Percentiles rank a stretch among this genome's conserved stretches.
Evolutionary conservation across 768 basidiomycete genomes (phyloP).

Genomic region (Mycena galericulata): DNA sequence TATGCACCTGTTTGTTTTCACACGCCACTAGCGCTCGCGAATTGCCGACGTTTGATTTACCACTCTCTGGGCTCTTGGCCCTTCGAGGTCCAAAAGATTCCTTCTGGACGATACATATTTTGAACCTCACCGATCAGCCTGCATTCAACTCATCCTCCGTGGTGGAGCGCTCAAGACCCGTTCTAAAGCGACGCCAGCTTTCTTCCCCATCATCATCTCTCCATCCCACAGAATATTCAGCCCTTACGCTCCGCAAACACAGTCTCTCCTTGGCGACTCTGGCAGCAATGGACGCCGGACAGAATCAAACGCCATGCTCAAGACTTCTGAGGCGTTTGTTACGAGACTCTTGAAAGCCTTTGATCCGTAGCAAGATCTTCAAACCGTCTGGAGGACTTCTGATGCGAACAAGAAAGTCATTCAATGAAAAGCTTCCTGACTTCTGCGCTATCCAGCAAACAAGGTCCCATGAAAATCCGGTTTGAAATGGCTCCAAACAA

Average conservation of each 20-base stretch:
- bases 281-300: not conserved
- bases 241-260: not conserved
- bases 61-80: not conserved
- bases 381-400: not conserved
- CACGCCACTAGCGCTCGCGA: constrained; percentile 6
- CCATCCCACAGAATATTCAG: not conserved
- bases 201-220: constrained; percentile 1
- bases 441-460: too few species aligned
- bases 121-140: too few species aligned
- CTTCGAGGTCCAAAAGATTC: too few species aligned
- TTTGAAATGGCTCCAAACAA: too few species aligned
- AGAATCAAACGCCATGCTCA: not conserved
- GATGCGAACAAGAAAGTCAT: not conserved
- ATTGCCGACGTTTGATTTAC: not conserved
- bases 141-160: not conserved
- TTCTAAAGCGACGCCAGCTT: not conserved
- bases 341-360: not conserved
- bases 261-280: not conserved
- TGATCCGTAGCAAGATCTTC: not conserved
- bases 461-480: too few species aligned
- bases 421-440: not conserved
- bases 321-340: not conserved
- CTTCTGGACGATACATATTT: too few species aligned
- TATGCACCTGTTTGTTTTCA: not conserved
- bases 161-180: not conserved